Evolutionary conservation across 163 green algal genomes (phyloP).

Genomic region (Chlorella variabilis): DNA sequence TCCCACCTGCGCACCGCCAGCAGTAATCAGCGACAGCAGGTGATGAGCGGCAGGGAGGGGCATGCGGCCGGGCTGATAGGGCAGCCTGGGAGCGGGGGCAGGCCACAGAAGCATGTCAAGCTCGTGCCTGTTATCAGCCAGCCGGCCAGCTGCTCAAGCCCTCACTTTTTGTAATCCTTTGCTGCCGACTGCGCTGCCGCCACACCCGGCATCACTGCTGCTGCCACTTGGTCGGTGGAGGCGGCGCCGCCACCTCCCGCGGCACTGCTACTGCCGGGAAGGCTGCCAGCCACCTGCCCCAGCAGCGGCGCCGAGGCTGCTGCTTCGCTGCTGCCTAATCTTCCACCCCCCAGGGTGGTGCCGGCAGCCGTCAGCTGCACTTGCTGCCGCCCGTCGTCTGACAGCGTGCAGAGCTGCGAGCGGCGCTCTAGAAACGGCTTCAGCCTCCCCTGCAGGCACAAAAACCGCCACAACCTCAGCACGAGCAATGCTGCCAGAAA

Average conservation of each 20-base stretch:
- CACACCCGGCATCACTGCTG: constrained; percentile 20
- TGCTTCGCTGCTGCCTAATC: not conserved
- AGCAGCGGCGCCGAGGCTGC: not conserved
- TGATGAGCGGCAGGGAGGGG: not conserved
- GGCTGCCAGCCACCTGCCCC: not conserved
- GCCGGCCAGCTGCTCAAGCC: not conserved
- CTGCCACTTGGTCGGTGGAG: not conserved
- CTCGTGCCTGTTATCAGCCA: no score
- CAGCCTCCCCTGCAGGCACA: not conserved
- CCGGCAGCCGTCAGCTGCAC: constrained; percentile 18
- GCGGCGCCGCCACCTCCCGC: not conserved
- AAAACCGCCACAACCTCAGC: no score
- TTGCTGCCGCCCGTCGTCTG: constrained; percentile 24
- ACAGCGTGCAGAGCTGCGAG: constrained; percentile 7
- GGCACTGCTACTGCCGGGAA: not conserved
- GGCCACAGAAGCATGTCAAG: no score
- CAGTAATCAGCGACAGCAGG: no score
- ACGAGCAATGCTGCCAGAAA: no score
- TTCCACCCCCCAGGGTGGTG: constrained; percentile 5
- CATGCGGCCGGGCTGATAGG: not conserved
- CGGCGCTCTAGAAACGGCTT: constrained; percentile 2
- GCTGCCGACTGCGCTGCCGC: constrained; percentile 18
- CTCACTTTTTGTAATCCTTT: constrained; percentile 34
- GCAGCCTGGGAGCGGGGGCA: no score
- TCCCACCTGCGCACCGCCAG: constrained; percentile 45